These are phyloP conservation scores for Penicillium sp. DNA, from an alignment of 2,329 filamentous ascomycete genomes.

Conservation along the genomic window DNA sequence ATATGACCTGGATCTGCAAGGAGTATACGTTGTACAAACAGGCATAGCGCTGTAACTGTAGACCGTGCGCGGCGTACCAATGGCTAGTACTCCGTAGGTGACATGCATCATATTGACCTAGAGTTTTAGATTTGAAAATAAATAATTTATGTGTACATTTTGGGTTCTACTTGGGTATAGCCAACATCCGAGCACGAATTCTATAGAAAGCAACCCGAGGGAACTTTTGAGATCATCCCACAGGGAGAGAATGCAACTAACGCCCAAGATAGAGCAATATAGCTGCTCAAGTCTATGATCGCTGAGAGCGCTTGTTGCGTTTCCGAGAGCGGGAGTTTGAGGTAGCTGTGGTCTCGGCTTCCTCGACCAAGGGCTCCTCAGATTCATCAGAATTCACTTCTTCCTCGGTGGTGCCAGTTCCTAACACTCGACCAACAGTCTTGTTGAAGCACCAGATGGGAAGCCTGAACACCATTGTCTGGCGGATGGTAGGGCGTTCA, in stretches of 20 bases:
- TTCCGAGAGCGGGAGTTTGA: conserved; percentile 25
- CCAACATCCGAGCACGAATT: background rate
- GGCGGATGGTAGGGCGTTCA: conserved; percentile 68
- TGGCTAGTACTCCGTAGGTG: background rate
- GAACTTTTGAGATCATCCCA: background rate
- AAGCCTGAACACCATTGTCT: conserved; percentile 78
- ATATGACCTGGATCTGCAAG: background rate
- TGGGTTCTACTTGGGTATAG: background rate
- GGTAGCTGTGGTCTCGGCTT: conserved; percentile 25
- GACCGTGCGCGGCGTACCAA: background rate
- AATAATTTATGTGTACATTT: conserved; percentile 10
- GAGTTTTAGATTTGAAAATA: background rate
- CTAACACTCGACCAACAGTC: conserved; percentile 31
- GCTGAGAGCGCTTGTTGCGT: conserved; percentile 31
- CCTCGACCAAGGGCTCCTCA: conserved; percentile 21
- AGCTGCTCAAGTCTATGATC: conserved; percentile 17
- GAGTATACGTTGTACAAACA: background rate
- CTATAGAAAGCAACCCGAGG: conserved; percentile 3
- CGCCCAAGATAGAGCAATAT: background rate
- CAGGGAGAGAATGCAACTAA: background rate
- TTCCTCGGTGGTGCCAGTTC: conserved; percentile 17
- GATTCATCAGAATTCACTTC: conserved; percentile 21
- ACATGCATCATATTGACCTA: background rate
- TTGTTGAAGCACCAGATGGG: conserved; percentile 69
- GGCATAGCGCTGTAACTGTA: background rate